A percentile compares a stretch with the other conserved stretches of the same genome.
Evolutionary conservation across 345 rosid genomes (phyloP).

Genomic region (Rhodamnia rubescens): DNA sequence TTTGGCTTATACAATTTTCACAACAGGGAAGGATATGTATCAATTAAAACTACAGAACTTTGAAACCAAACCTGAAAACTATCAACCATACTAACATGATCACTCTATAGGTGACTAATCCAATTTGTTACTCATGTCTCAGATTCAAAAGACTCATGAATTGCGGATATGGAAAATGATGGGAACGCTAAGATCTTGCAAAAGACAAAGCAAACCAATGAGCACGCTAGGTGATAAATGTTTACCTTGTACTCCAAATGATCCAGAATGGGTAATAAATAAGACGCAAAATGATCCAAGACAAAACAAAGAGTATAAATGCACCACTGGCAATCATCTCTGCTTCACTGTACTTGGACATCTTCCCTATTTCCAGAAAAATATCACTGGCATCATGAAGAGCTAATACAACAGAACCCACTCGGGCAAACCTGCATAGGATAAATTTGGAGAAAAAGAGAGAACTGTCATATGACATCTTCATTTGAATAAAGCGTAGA

Average conservation of each 20-base stretch:
- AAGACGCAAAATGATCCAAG: constrained; percentile 85
- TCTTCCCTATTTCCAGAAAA: constrained; percentile 89
- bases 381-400: constrained; percentile 96
- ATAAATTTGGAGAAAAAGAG: not conserved
- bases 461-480: not conserved
- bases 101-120: not conserved
- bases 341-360: constrained; percentile 86
- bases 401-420: constrained; percentile 87
- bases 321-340: constrained; percentile 66
- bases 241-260: constrained; percentile 98
- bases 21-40: not conserved
- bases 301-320: constrained; percentile 71
- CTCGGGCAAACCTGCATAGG: constrained; percentile 70
- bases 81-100: not conserved
- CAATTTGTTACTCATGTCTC: not conserved
- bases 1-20: not conserved
- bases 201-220: not conserved
- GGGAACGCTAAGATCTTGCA: not conserved
- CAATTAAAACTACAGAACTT: not conserved
- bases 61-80: not conserved
- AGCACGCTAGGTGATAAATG: not conserved
- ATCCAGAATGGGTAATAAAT: constrained; percentile 94
- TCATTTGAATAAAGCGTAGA: not conserved
- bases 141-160: not conserved
- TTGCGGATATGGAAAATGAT: not conserved